Percentiles rank a stretch among this genome's conserved stretches.
These are phyloP conservation scores for Cercospora canescens DNA, from an alignment of 2,329 filamentous ascomycete species.

Conservation along the genomic window DNA sequence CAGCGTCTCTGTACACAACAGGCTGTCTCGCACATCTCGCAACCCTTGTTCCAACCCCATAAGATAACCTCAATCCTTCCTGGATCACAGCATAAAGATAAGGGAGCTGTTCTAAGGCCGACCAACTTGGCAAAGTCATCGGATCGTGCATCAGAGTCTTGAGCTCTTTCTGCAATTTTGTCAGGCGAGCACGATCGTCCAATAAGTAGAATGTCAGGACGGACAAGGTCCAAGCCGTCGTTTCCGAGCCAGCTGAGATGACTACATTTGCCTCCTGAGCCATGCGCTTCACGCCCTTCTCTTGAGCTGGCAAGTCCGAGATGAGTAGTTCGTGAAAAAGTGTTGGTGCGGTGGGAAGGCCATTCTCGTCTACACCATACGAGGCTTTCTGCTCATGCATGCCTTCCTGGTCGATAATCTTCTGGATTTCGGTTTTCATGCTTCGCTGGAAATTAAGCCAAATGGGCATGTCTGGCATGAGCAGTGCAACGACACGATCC, in stretches of 20 bases:
- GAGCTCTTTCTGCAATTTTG: slow-evolving; percentile 12
- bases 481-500: too few relatives aligned
- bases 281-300: slow-evolving; percentile 18
- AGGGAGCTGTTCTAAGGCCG: slow-evolving; percentile 21
- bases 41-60: slow-evolving; percentile 21
- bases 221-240: slow-evolving; percentile 19
- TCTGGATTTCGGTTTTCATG: slow-evolving; percentile 2
- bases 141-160: slow-evolving; percentile 1
- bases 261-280: slow-evolving; percentile 23
- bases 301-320: slow-evolving; percentile 16
- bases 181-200: background rate
- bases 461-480: slow-evolving; percentile 1
- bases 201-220: slow-evolving; percentile 16
- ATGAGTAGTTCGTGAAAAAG: slow-evolving; percentile 23
- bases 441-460: slow-evolving; percentile 11
- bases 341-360: background rate
- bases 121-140: background rate
- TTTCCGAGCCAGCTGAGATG: slow-evolving; percentile 22
- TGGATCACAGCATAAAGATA: slow-evolving; percentile 25
- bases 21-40: background rate
- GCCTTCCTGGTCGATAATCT: background rate
- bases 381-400: background rate
- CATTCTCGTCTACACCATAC: too few relatives aligned
- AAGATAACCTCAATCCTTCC: slow-evolving; percentile 28
- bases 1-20: slow-evolving; percentile 17